Conservation (phyloP, 495 filamentous ascomycete genomes). For the Aspergillus funiculosus region DNA sequence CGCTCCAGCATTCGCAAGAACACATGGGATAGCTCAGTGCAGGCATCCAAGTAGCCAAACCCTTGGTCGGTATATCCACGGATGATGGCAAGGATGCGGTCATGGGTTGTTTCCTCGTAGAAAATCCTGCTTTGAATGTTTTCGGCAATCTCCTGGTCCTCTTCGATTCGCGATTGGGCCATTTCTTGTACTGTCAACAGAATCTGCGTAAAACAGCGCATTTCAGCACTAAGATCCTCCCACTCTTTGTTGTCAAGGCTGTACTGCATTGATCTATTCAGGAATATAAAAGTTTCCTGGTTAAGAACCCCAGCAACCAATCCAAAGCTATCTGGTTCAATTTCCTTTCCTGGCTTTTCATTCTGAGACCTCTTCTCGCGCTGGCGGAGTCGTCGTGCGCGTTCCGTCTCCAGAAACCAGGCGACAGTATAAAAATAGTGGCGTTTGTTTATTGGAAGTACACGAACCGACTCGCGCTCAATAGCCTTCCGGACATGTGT, state of each 20-base stretch:
- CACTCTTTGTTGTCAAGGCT: conserved; percentile 76
- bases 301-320: conserved; percentile 84
- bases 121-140: conserved; percentile 96
- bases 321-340: conserved; percentile 72
- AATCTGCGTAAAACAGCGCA: conserved; percentile 75
- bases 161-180: conserved; percentile 74
- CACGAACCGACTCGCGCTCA: conserved; percentile 82
- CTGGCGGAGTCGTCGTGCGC: conserved; percentile 58
- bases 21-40: conserved; percentile 85
- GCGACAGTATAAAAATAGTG: conserved; percentile 91
- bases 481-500: conserved; percentile 79
- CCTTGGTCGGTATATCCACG: conserved; percentile 87
- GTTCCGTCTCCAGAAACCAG: conserved; percentile 93
- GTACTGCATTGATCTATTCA: conserved; percentile 77
- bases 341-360: conserved; percentile 34
- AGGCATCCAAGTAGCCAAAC: conserved; percentile 87
- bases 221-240: conserved; percentile 78
- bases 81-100: conserved; percentile 71
- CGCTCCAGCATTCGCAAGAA: conserved; percentile 88
- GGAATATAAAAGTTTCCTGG: conserved; percentile 83
- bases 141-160: conserved; percentile 96
- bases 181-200: conserved; percentile 95
- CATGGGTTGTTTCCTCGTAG: conserved; percentile 93
- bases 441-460: conserved; percentile 62
- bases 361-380: conserved; percentile 35